These are phyloP conservation scores for Penicillium canariense DNA, from an alignment of 495 filamentous ascomycete species.

Conservation along the genomic window DNA sequence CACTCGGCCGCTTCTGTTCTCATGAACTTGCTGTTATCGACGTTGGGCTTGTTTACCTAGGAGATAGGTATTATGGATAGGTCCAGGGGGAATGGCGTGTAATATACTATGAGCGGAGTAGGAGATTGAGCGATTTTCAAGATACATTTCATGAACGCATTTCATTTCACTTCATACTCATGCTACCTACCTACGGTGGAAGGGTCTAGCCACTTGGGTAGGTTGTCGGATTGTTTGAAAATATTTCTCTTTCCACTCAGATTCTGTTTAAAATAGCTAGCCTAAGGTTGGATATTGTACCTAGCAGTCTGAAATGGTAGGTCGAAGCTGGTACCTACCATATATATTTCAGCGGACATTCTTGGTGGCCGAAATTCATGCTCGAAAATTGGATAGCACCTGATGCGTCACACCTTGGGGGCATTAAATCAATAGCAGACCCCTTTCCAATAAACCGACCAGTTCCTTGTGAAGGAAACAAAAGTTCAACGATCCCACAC, in stretches of 20 bases:
- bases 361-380: no score
- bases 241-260: no score
- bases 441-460: no score
- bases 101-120: constrained; percentile 23
- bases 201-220: neutral
- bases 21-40: constrained; percentile 26
- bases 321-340: neutral
- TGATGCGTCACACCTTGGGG: neutral
- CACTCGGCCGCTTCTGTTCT: constrained; percentile 34
- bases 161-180: neutral
- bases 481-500: no score
- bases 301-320: neutral
- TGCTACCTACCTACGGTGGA: no score
- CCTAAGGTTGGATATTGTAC: no score
- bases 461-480: no score
- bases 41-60: neutral
- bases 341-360: no score
- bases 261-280: no score
- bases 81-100: constrained; percentile 14
- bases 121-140: constrained; percentile 20
- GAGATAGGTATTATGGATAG: neutral
- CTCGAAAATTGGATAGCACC: no score
- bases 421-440: no score
- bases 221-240: neutral
- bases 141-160: constrained; percentile 6